Percentiles rank a stretch among this genome's conserved stretches.
Evolutionary conservation across 192 early-diverging fungal species (phyloP).

Genomic region (Coemansia sp.): DNA sequence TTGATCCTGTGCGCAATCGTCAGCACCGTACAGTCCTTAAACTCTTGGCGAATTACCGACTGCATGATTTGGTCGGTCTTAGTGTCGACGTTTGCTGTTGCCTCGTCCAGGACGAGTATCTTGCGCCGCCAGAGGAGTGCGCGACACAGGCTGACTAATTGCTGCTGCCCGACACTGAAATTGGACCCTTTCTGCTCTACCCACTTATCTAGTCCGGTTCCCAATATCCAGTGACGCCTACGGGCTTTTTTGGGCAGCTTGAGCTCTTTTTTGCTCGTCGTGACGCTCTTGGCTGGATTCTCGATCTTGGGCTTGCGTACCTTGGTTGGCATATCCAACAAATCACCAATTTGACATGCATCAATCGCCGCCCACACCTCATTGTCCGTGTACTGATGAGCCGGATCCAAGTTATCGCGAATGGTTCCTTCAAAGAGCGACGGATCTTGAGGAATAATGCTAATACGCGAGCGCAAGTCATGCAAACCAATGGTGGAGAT

Average conservation of each 20-base stretch:
- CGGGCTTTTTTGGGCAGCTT: neutral
- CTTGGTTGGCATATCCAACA: conserved; percentile 39
- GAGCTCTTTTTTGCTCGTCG: neutral
- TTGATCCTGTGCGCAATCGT: conserved; percentile 74
- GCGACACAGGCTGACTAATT: conserved; percentile 60
- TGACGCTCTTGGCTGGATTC: neutral
- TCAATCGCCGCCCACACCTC: conserved; percentile 68
- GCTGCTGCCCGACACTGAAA: conserved; percentile 73
- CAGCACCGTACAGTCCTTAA: conserved; percentile 45
- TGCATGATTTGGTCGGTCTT: conserved; percentile 67
- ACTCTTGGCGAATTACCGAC: conserved; percentile 55
- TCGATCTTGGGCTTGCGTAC: neutral
- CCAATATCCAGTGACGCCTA: neutral
- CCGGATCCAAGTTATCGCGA: conserved; percentile 72
- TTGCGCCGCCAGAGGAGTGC: conserved; percentile 67
- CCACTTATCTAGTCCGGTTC: conserved; percentile 21
- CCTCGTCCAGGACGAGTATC: conserved; percentile 80
- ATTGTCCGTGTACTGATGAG: conserved; percentile 57
- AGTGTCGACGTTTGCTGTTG: conserved; percentile 60
- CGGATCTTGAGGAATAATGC: conserved; percentile 74
- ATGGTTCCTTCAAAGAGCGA: conserved; percentile 67
- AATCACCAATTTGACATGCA: conserved; percentile 25
- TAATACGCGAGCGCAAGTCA: conserved; percentile 62
- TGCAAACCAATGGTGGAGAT: conserved; percentile 58
- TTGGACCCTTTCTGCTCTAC: conserved; percentile 59